Evolutionary conservation across 106 monocot species (phyloP), one percentile per base, ranked within the genome.

Genomic region (Allium fistulosum): DNA sequence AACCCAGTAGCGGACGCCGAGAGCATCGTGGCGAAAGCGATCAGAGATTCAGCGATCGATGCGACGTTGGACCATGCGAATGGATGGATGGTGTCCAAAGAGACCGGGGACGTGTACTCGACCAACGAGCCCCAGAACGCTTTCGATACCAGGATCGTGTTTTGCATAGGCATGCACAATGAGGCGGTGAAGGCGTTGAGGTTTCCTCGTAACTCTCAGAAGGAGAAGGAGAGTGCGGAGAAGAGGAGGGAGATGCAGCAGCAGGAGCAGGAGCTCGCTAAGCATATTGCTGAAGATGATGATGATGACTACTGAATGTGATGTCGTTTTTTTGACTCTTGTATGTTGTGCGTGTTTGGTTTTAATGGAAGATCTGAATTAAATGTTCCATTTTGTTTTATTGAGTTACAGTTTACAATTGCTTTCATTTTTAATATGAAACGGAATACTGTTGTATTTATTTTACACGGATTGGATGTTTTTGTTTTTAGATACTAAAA

Each of bases 81-180:
- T 62, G 87, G 99, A 8, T 99, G 90, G 87, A 93, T 99, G 90
- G 75, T 99, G 9, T 93, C 92, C 6, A 99, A 99, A 67, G 99
- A 99, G 70, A 99, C 99, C 0, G 99, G 92, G 5, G 93, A 99
- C 52, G 78, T 99, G 46, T 99, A 99, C 76, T 90, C 93, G 4
- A 93, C 99, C 0, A 99, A 99, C 71, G 99, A 99, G 58, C 99
- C 93, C 5, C 99, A 99, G 75, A 53, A 72, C 52, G 99, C 93
- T 8, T 93, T 99, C 83, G 83, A 99, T 48, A 82, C 99, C 0
- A 82, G 99, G 70, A 93, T 99, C 61, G 90, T 83, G 16, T 99
- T 99, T 67, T 99, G 99, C 72, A 61, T 99, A 48, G 90, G 93
- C 83, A 93, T 99, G 93, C 99, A 99, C 69, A 99, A 99, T 46